These are phyloP conservation scores for Fagopyrum tataricum DNA, from an alignment of 148 eudicot species.

Conservation along the genomic window DNA sequence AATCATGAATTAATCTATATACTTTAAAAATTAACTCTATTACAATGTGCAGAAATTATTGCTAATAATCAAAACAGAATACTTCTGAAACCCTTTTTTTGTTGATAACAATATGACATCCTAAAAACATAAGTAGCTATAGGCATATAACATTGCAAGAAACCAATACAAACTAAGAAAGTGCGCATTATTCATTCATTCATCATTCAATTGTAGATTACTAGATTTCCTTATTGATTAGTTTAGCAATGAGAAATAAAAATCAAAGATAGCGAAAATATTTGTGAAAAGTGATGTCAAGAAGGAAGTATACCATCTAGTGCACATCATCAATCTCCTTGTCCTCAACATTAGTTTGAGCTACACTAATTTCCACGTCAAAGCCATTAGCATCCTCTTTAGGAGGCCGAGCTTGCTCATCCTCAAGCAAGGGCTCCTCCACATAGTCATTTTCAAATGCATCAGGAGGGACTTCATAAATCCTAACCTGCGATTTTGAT, in stretches of 20 bases:
- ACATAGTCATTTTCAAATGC: slow-evolving; percentile 96
- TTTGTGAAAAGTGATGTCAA: background rate
- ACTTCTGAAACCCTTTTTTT: background rate
- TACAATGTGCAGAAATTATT: background rate
- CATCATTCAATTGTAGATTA: too few species aligned
- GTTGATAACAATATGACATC: background rate
- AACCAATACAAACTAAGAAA: background rate
- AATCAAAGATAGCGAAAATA: background rate
- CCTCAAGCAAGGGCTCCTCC: slow-evolving; percentile 94
- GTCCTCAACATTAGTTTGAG: slow-evolving; percentile 50
- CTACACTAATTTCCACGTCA: slow-evolving; percentile 39
- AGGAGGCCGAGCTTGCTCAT: slow-evolving; percentile 90
- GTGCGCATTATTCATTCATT: background rate
- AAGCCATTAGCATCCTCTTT: slow-evolving; percentile 48
- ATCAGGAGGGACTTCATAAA: slow-evolving; percentile 94
- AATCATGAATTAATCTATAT: too few species aligned
- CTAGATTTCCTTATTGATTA: background rate
- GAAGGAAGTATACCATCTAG: slow-evolving; percentile 28
- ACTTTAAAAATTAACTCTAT: too few species aligned
- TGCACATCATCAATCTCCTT: slow-evolving; percentile 57
- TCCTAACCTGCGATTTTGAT: slow-evolving; percentile 81
- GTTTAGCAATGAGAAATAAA: background rate
- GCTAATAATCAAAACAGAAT: background rate
- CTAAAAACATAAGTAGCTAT: background rate
- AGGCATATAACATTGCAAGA: background rate